These are phyloP conservation scores for Sarocladium oryzae DNA, from an alignment of 2,329 filamentous ascomycete species.

Conservation along the genomic window DNA sequence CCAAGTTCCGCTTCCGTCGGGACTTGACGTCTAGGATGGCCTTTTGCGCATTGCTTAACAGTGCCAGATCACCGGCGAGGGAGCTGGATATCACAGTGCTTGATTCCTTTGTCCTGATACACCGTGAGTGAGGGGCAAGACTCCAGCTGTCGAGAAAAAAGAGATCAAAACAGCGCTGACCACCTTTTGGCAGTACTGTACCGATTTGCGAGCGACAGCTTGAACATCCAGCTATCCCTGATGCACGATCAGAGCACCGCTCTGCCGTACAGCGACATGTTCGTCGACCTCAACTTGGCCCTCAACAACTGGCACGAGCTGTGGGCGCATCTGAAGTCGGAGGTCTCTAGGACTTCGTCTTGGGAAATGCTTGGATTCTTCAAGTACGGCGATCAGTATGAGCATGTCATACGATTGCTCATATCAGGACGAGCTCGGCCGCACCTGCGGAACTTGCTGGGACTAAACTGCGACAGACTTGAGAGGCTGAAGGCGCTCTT, in stretches of 20 bases:
- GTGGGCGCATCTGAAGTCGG: background rate
- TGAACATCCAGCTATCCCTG: background rate
- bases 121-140: background rate
- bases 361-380: background rate
- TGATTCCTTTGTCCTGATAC: background rate
- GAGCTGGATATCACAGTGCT: background rate
- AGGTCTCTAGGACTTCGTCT: background rate
- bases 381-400: background rate
- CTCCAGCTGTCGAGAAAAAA: background rate
- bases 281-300: background rate
- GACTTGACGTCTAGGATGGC: background rate
- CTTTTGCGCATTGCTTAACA: background rate
- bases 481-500: background rate
- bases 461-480: background rate
- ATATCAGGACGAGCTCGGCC: background rate
- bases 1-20: background rate
- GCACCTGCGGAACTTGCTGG: background rate
- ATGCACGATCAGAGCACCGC: background rate
- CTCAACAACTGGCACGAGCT: background rate
- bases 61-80: background rate
- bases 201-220: background rate
- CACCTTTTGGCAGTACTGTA: background rate
- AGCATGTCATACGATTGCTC: background rate
- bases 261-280: background rate
- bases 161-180: background rate